These are phyloP conservation scores for Sarocladiaceae sp. DNA, from an alignment of 2,329 filamentous ascomycete species.

Conservation along the genomic window DNA sequence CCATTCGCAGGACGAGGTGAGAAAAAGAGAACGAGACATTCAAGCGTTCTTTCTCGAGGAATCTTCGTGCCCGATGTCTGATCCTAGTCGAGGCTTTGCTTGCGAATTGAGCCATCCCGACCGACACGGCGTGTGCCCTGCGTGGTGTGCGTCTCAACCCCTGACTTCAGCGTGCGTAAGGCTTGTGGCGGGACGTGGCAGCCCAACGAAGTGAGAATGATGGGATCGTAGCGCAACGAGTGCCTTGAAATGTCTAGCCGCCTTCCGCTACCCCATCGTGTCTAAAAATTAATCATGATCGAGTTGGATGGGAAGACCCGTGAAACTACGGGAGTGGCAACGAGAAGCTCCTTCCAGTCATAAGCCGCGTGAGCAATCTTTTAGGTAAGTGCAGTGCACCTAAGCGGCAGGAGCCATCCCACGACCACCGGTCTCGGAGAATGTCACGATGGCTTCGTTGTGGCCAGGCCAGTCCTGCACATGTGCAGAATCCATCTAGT, in stretches of 20 bases:
- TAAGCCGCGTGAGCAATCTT: slow-evolving; percentile 1
- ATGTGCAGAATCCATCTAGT: not conserved
- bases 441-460: slow-evolving; percentile 5
- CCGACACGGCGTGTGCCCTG: no score
- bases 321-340: no score
- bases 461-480: not conserved
- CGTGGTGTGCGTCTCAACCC: no score
- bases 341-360: slow-evolving; percentile 1
- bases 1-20: not conserved
- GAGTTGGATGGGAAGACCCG: not conserved
- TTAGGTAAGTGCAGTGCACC: slow-evolving; percentile 3
- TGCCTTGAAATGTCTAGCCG: not conserved
- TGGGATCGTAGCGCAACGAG: not conserved
- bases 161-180: no score
- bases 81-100: no score
- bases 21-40: not conserved
- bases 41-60: no score
- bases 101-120: no score
- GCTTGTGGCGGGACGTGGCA: not conserved
- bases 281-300: not conserved
- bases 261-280: not conserved
- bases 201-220: slow-evolving; percentile 2
- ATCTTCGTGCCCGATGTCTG: no score
- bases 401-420: not conserved
- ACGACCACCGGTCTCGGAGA: slow-evolving; percentile 1